Evolutionary conservation across 768 basidiomycete genomes (phyloP), one percentile per base, ranked within the genome.

Genomic region (Kockovaella imperatae): DNA sequence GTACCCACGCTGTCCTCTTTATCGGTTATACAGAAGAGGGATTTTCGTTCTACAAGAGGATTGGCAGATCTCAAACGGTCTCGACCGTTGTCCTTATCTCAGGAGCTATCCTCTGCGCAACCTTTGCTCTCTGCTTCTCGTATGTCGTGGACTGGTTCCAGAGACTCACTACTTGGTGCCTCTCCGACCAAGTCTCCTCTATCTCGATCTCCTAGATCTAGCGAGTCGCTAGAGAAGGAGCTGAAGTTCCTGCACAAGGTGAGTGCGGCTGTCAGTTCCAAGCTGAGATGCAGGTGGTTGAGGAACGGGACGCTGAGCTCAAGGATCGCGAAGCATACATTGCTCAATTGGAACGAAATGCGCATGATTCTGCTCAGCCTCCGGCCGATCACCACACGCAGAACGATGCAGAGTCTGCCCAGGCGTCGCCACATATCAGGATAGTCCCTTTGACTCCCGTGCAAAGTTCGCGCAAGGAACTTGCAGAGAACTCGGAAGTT

Each of bases 251-350:
- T 97, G 35, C 93, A 97, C 69, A 84, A 89, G 60, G 71, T 70
- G 34, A 52, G 67, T 53, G n/a, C 23, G 13, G 24, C 28, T 36
- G 13, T 11, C 10, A 14, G 35, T 26, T 32, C 24, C 15, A 21
- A 14, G 11, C 40, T 35, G 35, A 20, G 21, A 14, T 3, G 14
- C 28, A 53, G 53, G 45, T 53, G 26, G 54, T 54, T 5, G 56
- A 72, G 59, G 87, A 89, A 28, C 76, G 47, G 24, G 56, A 57
- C 24, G 60, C 71, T 61, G 88, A 89, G 25, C 75, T 97, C 52
- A 85, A 82, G 65, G 86, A 89, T 54, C 79, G 91, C 41, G 93
- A 96, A 71, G 77, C 81, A n/a, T 93, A 97, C 71, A 96, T 97
- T 42, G 75, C 77, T 39, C 71, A 77, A 24, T 77, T 95, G 13